Evolutionary conservation across 306 rosid species (phyloP), one percentile per base, ranked within the genome.

Genomic region (barrel medic (Medicago truncatula)): DNA sequence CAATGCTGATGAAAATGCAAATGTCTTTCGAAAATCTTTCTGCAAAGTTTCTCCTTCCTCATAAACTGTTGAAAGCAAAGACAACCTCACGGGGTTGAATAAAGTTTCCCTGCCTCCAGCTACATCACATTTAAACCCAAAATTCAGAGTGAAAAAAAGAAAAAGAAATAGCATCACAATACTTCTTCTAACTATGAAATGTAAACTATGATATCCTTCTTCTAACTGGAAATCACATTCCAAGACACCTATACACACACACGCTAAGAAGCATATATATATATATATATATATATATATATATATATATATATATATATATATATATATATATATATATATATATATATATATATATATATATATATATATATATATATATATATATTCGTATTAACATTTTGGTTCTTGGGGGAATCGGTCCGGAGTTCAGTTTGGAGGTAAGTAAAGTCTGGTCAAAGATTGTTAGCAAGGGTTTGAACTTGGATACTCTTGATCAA

Each of bases 81-180:
- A 88, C 76, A 87, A 78, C 84, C 90, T 86, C 18, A 83, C 69
- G 1, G 81, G 75, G 77, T 52, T 86, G 78, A 89, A 84, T 59
- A 73, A 73, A 60, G 83, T 66, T 74, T 86, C 96, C 82, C 84
- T 87, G 79, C 91, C 89, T 79, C 89, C 89, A 76, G 74, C 93
- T 88, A 85, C 49, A 73, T 70, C 83, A 80, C 38, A 70, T 76
- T 68, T 54, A 0, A 67, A 59, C 64, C 40, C 81, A 67, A 49
- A 50, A 75, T 69, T 69, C 15, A 43, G 1, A 77, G 31, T 28
- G 31, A 28, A 28, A 28, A 28, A 28, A 28, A 28, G 31, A 28
- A 28, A 28, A 28, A 28, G 31, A 28, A 54, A 10, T 5, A 73
- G 4, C 18, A 77, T 62, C 38, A 73, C 59, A 52, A 12, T 10